phyloP scores from a whole-genome alignment of 225 moss, liverwort and hornwort species.

The Polytrichum commune region DNA sequence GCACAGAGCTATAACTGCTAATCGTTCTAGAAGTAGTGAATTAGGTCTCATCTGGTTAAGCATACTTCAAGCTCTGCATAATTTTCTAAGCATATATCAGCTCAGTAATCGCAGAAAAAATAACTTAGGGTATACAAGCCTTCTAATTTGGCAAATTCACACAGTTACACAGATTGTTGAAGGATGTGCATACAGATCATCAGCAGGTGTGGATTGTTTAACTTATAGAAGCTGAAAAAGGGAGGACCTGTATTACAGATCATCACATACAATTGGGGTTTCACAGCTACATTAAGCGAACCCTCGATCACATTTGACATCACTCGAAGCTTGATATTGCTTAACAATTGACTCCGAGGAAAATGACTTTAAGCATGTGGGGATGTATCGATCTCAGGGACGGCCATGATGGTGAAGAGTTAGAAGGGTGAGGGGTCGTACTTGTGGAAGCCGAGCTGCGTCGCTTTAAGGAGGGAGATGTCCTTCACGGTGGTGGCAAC shows the following conservation, averaged over 20 bases:
- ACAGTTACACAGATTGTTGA: no score
- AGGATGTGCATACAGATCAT: no score
- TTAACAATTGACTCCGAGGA: background rate
- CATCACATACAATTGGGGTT: background rate
- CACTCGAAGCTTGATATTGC: background rate
- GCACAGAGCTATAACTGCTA: background rate
- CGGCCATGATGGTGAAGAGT: background rate
- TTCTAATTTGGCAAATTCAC: no score
- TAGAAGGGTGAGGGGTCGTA: background rate
- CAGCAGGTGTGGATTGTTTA: no score
- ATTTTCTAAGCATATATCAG: no score
- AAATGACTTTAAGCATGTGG: background rate
- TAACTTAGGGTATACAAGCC: no score
- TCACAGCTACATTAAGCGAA: background rate
- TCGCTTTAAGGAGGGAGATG: slow-evolving; percentile 10
- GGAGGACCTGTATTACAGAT: background rate
- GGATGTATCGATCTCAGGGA: background rate
- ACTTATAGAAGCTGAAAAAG: no score
- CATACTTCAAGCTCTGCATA: no score
- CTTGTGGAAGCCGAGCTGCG: slow-evolving; percentile 18
- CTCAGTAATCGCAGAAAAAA: no score
- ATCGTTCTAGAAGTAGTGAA: background rate
- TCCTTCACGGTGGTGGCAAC: slow-evolving; percentile 8
- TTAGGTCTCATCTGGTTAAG: no score
- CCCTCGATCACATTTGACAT: background rate